These are phyloP conservation scores for Cetradonia linearis DNA, from an alignment of 495 filamentous ascomycete species.

Conservation along the genomic window DNA sequence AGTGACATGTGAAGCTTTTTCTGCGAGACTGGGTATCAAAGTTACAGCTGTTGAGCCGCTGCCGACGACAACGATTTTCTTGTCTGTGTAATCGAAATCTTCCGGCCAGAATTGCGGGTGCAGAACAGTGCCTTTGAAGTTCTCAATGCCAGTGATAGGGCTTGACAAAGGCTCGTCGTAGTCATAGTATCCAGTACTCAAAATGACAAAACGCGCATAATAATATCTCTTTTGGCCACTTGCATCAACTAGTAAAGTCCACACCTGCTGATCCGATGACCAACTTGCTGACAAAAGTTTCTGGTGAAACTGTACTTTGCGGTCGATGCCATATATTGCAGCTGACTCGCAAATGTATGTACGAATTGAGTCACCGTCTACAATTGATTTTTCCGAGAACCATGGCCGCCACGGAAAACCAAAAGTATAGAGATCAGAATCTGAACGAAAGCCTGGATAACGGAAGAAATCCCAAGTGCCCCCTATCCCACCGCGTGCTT, in stretches of 20 bases:
- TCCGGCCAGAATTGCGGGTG: conserved; percentile 15
- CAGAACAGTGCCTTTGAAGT: neutral
- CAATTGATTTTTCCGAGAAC: neutral
- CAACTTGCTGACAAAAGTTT: conserved; percentile 8
- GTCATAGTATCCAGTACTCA: conserved; percentile 13
- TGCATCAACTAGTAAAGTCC: conserved; percentile 7
- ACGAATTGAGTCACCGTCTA: conserved; percentile 9
- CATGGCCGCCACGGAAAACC: conserved; percentile 14
- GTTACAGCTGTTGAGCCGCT: conserved; percentile 13
- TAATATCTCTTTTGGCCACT: neutral
- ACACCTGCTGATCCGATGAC: conserved; percentile 6
- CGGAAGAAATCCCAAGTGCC: conserved; percentile 14
- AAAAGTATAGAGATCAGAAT: conserved; percentile 14
- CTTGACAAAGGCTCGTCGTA: conserved; percentile 8
- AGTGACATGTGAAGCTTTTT: conserved; percentile 10
- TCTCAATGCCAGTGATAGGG: neutral
- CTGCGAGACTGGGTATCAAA: conserved; percentile 6
- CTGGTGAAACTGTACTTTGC: neutral
- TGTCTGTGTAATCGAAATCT: conserved; percentile 3
- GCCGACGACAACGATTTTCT: conserved; percentile 9
- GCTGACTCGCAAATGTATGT: conserved; percentile 7
- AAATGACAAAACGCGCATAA: conserved; percentile 5
- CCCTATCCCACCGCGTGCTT: conserved; percentile 9
- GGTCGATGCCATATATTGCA: conserved; percentile 3
- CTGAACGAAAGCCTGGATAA: conserved; percentile 14